phyloP scores from a whole-genome alignment of 2,329 filamentous ascomycete genomes.

The Epichloe festucae region DNA sequence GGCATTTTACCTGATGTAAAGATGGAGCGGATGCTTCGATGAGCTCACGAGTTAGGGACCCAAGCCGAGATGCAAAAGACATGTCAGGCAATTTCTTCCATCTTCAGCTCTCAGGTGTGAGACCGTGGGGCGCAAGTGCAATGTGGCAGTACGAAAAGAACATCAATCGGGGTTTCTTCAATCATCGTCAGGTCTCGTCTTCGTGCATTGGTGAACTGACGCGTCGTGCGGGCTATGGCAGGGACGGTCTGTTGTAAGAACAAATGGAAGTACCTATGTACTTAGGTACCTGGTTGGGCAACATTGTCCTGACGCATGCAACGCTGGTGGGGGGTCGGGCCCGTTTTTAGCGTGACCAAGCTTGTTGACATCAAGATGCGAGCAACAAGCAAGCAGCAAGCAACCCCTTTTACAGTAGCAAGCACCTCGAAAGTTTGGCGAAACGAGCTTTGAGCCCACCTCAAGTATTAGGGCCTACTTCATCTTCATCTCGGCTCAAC shows the following conservation, averaged over 20 bases:
- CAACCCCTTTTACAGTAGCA: background rate
- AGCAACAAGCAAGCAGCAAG: background rate
- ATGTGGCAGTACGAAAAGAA: background rate
- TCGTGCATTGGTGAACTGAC: background rate
- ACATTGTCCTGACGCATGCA: too few relatives aligned
- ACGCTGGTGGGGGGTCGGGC: background rate
- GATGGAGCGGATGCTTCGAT: slow-evolving; percentile 49
- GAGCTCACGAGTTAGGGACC: slow-evolving; percentile 56
- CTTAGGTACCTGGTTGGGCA: too few relatives aligned
- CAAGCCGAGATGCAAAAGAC: slow-evolving; percentile 56
- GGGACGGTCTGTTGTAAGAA: too few relatives aligned
- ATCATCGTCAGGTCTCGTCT: background rate
- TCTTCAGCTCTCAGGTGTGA: background rate
- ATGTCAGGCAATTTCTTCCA: slow-evolving; percentile 31
- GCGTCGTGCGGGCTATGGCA: background rate
- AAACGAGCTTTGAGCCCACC: too few relatives aligned
- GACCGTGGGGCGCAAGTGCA: background rate
- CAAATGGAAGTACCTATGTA: too few relatives aligned
- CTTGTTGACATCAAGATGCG: too few relatives aligned
- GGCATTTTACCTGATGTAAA: slow-evolving; percentile 33
- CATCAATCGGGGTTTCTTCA: background rate
- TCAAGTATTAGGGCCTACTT: background rate
- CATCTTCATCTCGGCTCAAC: background rate
- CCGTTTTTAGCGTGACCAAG: background rate
- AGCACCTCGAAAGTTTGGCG: too few relatives aligned